Evolutionary conservation across 257 asterid species (phyloP), one percentile per base, ranked within the genome.

Genomic region (Mentha longifolia): DNA sequence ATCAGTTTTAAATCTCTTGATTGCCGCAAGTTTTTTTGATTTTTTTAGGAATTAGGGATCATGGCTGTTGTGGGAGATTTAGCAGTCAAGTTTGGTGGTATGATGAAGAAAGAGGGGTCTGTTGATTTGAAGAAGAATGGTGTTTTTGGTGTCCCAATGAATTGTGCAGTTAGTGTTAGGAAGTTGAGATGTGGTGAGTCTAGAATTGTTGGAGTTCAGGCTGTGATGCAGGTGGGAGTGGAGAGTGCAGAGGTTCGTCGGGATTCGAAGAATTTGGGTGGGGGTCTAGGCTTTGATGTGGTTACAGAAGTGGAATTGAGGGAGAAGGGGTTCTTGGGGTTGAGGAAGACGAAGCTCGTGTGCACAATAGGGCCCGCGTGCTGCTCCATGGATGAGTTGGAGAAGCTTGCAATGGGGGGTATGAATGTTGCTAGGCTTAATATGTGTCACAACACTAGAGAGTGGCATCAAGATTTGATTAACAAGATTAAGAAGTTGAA

Each of bases 361-460:
- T 91, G 97, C 62, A 89, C 96, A 31, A 81, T 91, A 43, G 97
- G 97, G 60, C 96, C 93, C 16, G 92, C 97, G 5, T 89, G 97
- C 75, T 87, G 86, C 70, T 79, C 88, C 42, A 12, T 72, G 46
- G 91, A 87, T 3, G 88, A 80, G 43, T 65, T 91, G 88, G 97
- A 89, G 85, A 89, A 80, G 80, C 72, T 91, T 81, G 96, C 97
- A 13, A 6, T 60, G 73, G 92, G 80, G 16, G 96, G 97, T 31
- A 91, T 89, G 96, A 86, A 89, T 68, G 97, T 89, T 67, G 96
- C 97, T 47, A 80, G 96, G 91, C 89, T 91, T 25, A 89, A 91
- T 62, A 86, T 89, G 96, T 91, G 96, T 43, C 97, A 89, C 62
- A 86, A 76, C 63, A 74, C 91, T 5, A 91, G 90, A 75, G 93